Evolutionary conservation across 169 alveolate genomes (phyloP).

Genomic region (Plasmodium inui): DNA sequence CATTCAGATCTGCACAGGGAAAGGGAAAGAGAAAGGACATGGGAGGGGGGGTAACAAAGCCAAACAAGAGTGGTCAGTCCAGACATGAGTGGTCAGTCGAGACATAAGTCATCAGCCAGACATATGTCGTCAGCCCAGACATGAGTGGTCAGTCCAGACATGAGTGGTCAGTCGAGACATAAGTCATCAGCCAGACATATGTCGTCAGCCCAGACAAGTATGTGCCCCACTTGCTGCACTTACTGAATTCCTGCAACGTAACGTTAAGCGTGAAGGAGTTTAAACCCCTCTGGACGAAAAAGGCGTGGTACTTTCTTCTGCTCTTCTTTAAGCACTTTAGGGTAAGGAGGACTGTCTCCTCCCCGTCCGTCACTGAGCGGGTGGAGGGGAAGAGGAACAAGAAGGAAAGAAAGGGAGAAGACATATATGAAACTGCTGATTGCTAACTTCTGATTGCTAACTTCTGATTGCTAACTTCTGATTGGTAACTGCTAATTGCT

Average conservation of each 20-base stretch:
- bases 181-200: too few species aligned
- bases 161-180: neutral
- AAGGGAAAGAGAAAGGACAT: neutral
- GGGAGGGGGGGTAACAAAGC: neutral
- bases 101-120: too few species aligned
- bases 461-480: too few species aligned
- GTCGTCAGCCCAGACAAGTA: neutral
- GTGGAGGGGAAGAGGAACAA: neutral
- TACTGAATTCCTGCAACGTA: constrained; percentile 57
- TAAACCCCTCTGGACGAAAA: constrained; percentile 9
- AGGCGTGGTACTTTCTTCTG: constrained; percentile 33
- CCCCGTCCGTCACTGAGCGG: neutral
- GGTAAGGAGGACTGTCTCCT: constrained; percentile 2
- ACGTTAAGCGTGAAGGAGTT: constrained; percentile 50
- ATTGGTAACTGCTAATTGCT: too few species aligned
- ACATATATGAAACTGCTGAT: too few species aligned
- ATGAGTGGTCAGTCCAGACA: neutral
- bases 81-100: neutral
- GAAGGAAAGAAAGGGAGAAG: neutral
- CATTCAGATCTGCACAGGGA: constrained; percentile 21
- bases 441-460: too few species aligned
- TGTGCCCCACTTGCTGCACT: neutral
- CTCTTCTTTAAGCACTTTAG: constrained; percentile 31
- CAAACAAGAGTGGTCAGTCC: neutral
- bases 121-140: neutral